phyloP scores from a whole-genome alignment of 352 stramenopile genomes.

The Aphanomyces cochlioides region DNA sequence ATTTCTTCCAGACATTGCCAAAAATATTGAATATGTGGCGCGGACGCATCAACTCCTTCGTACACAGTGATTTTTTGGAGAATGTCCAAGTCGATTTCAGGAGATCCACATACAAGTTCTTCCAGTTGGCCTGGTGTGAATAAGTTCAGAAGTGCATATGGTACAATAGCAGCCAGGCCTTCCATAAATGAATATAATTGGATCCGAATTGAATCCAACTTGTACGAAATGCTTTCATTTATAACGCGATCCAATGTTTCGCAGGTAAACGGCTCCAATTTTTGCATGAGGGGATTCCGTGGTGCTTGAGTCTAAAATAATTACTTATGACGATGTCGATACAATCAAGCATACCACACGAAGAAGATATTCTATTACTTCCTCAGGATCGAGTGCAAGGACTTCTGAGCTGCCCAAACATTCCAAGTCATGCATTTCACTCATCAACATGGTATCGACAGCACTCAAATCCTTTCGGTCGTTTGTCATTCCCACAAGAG shows the following conservation, averaged over 20 bases:
- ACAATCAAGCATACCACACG: constrained; percentile 8
- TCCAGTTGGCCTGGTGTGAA: constrained; percentile 80
- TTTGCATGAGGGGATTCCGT: constrained; percentile 2
- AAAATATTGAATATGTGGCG: constrained; percentile 64
- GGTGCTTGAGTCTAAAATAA: constrained; percentile 16
- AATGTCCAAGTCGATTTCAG: constrained; percentile 84
- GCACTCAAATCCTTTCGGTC: constrained; percentile 37
- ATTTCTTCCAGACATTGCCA: constrained; percentile 82
- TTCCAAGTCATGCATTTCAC: constrained; percentile 33
- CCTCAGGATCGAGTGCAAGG: neutral
- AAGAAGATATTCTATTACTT: constrained; percentile 25
- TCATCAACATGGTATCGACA: constrained; percentile 37
- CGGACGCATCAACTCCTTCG: constrained; percentile 64
- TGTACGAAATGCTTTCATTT: constrained; percentile 9
- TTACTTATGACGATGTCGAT: neutral
- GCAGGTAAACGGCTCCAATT: neutral
- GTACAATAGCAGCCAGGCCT: constrained; percentile 79
- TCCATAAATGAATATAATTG: constrained; percentile 22
- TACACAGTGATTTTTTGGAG: constrained; percentile 81
- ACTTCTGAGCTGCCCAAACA: constrained; percentile 20
- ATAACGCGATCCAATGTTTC: neutral
- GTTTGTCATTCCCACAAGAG: constrained; percentile 37
- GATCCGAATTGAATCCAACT: neutral
- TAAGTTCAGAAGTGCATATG: constrained; percentile 73
- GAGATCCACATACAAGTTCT: constrained; percentile 78